These are phyloP conservation scores for Chlorophyllum brunneum DNA, from an alignment of 768 basidiomycete species.

Conservation along the genomic window DNA sequence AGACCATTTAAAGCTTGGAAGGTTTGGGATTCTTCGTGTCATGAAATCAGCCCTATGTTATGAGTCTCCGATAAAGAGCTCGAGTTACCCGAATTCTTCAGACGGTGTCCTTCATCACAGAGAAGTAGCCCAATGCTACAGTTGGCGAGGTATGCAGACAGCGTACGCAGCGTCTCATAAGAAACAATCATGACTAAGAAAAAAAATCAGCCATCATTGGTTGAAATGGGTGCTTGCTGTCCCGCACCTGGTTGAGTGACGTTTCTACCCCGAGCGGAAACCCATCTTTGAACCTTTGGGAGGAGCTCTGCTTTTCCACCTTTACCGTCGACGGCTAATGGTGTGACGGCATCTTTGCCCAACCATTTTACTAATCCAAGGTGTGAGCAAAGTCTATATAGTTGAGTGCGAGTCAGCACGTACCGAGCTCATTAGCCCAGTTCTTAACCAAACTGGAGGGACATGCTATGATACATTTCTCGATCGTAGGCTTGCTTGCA, in stretches of 20 bases:
- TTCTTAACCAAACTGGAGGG: slow-evolving; percentile 96
- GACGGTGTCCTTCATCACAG: slow-evolving; percentile 94
- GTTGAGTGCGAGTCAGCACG: slow-evolving; percentile 20
- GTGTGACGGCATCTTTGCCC: slow-evolving; percentile 77
- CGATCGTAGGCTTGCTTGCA: slow-evolving; percentile 81
- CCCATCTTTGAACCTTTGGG: slow-evolving; percentile 83
- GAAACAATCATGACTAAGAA: slow-evolving; percentile 93
- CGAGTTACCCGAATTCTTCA: slow-evolving; percentile 87
- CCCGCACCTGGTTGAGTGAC: slow-evolving; percentile 83
- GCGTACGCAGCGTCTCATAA: slow-evolving; percentile 88
- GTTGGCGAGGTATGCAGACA: slow-evolving; percentile 70
- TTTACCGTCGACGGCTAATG: slow-evolving; percentile 89
- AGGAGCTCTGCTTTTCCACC: slow-evolving; percentile 80
- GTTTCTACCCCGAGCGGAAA: slow-evolving; percentile 81
- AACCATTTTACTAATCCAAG: slow-evolving; percentile 85
- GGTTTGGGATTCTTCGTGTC: slow-evolving; percentile 69
- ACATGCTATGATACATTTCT: slow-evolving; percentile 97
- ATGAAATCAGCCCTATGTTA: neutral
- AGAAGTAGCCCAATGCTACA: slow-evolving; percentile 89
- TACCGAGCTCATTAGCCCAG: slow-evolving; percentile 96
- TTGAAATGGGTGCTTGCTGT: neutral
- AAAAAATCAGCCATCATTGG: slow-evolving; percentile 1
- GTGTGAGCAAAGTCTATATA: neutral
- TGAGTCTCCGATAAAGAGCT: neutral
- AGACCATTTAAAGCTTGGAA: slow-evolving; percentile 81